Percentiles rank a stretch among this genome's conserved stretches.
Evolutionary conservation across 2,329 filamentous ascomycete species (phyloP).

Genomic region (Juglanconis oblonga): DNA sequence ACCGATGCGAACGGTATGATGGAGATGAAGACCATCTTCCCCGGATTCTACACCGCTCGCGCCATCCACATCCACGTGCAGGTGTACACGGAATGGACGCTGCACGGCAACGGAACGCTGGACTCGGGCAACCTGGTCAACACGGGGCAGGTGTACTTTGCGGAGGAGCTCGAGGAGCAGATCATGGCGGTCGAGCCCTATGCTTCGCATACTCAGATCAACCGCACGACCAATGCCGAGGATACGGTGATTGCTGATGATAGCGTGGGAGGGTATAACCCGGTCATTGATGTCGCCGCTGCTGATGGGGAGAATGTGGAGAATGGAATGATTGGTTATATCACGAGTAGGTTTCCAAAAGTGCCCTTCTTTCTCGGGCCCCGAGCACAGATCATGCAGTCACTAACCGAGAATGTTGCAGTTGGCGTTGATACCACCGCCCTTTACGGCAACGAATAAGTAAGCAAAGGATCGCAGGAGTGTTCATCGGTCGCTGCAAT

Average conservation of each 20-base stretch:
- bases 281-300: constrained; percentile 2
- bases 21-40: constrained; percentile 26
- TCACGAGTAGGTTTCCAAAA: neutral
- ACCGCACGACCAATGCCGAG: constrained; percentile 31
- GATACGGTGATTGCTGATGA: constrained; percentile 1
- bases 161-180: constrained; percentile 26
- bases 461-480: neutral
- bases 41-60: constrained; percentile 25
- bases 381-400: no score
- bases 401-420: neutral
- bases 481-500: neutral
- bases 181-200: constrained; percentile 34
- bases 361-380: no score
- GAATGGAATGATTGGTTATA: constrained; percentile 16
- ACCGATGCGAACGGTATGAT: constrained; percentile 25
- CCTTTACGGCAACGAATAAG: neutral
- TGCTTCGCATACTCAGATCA: constrained; percentile 30
- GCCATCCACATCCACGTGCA: constrained; percentile 25
- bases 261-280: constrained; percentile 2
- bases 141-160: constrained; percentile 32
- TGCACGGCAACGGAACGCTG: constrained; percentile 20
- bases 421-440: neutral
- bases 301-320: constrained; percentile 5
- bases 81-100: constrained; percentile 22
- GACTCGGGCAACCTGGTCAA: constrained; percentile 24